These are phyloP conservation scores for Macrolepiota albuminosa DNA, from an alignment of 768 basidiomycete species.

Conservation along the genomic window DNA sequence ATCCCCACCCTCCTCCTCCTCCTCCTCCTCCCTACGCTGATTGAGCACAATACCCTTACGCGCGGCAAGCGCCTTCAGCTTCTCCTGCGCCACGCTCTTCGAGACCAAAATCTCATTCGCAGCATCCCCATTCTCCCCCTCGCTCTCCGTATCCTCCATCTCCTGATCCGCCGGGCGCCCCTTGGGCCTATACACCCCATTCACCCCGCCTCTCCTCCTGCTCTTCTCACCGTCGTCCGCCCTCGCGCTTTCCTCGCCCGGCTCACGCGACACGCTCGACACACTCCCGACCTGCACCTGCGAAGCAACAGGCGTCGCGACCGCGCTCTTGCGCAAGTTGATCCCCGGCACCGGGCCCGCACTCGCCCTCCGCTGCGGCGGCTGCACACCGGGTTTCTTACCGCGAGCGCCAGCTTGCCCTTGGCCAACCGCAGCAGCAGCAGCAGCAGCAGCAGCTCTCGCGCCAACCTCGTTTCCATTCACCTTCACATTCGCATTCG, in stretches of 20 bases:
- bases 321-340: slow-evolving; percentile 50
- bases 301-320: slow-evolving; percentile 53
- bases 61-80: slow-evolving; percentile 52
- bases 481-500: not conserved
- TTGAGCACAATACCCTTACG: slow-evolving; percentile 33
- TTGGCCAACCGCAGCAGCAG: not conserved
- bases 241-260: not conserved
- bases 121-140: slow-evolving; percentile 33
- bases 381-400: not conserved
- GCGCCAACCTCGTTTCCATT: not conserved
- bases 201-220: slow-evolving; percentile 2
- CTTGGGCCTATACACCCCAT: slow-evolving; percentile 53
- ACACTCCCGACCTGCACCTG: slow-evolving; percentile 29
- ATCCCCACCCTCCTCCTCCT: slow-evolving; percentile 1
- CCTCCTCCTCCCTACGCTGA: slow-evolving; percentile 15
- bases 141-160: slow-evolving; percentile 60
- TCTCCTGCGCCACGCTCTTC: slow-evolving; percentile 65
- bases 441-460: not conserved
- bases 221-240: not conserved
- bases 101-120: slow-evolving; percentile 45
- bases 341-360: slow-evolving; percentile 25
- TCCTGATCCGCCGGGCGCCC: slow-evolving; percentile 62
- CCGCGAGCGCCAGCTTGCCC: not conserved
- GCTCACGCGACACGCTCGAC: not conserved
- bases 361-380: slow-evolving; percentile 4